Base-by-base conservation (phyloP, 129 eudicot species). In the Centella asiatica region DNA sequence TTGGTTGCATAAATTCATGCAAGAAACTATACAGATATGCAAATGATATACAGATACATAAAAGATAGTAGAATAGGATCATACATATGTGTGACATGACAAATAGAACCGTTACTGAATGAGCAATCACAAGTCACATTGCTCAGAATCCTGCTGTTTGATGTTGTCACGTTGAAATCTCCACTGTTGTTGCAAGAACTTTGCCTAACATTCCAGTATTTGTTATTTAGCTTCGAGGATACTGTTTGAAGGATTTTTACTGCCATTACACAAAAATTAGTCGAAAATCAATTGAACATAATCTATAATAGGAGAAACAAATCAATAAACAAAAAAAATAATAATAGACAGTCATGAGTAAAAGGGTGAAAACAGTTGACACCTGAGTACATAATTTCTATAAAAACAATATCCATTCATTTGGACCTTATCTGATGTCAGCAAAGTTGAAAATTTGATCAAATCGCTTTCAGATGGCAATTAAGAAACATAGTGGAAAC, bases 11-110 rank as follows among this genome's bases (percentile, higher is more conserved):
- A 5, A 14, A 52, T 23, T 13, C 1, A n/a, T n/a, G n/a, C n/a
- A n/a, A n/a, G n/a, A n/a, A n/a, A n/a, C n/a, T n/a, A n/a, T n/a
- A n/a, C n/a, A n/a, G n/a, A n/a, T n/a, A n/a, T n/a, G n/a, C n/a
- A n/a, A n/a, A n/a, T n/a, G n/a, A n/a, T n/a, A n/a, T 3, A 13
- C 22, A 9, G 57, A 71, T 22, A 53, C 8, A 3, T 65, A 19
- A 70, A 33, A 24, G 40, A 27, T 10, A 51, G 57, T 42, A 59
- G 49, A 27, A 33, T 15, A 66, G 55, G 64, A 62, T 9, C 81
- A 26, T 87, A 92, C 99, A 92, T 84, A 65, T 28, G 33, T 37
- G 88, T 76, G 26, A 87, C 85, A 59, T 87, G 96, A 83, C 98
- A 87, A 57, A 82, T 73, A 5, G 94, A 64, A 75, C 44, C 47